Conservation (phyloP, 2,329 filamentous ascomycete species). For the Colletotrichum eremochloae region DNA sequence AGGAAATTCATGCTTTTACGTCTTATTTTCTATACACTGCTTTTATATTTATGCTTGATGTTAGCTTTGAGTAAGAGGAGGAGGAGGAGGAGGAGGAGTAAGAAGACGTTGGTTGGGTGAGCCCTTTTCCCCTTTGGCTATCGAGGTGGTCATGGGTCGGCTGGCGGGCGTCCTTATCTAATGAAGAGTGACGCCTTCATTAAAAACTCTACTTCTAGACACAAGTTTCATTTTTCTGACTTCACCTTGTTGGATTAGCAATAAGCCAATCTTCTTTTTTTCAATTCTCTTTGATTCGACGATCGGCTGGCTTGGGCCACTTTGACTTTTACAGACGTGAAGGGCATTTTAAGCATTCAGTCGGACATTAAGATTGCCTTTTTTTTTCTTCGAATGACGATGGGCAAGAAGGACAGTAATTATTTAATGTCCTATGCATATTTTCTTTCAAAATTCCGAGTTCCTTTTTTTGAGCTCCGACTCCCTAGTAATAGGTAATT, state of each 20-base stretch:
- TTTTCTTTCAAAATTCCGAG: constrained; percentile 9
- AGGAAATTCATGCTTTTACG: constrained; percentile 22
- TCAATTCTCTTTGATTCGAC: background rate
- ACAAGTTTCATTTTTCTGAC: constrained; percentile 11
- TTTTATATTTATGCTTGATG: constrained; percentile 17
- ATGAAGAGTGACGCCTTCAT: constrained; percentile 31
- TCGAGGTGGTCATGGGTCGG: background rate
- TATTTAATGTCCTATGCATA: background rate
- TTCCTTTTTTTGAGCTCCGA: constrained; percentile 34
- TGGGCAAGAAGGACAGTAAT: background rate
- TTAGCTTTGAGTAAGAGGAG: background rate
- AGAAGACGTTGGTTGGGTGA: background rate
- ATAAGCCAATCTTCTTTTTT: constrained; percentile 32
- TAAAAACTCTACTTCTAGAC: constrained; percentile 31
- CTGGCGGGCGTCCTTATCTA: background rate
- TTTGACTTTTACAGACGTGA: constrained; percentile 14
- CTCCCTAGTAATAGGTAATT: constrained; percentile 42
- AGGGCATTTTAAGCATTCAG: background rate
- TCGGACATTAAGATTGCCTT: background rate
- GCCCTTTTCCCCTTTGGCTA: background rate
- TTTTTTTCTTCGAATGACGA: background rate
- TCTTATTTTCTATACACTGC: constrained; percentile 32
- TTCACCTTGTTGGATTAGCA: constrained; percentile 34
- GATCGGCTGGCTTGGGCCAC: constrained; percentile 11
- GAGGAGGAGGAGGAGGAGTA: background rate